Evolutionary conservation across 371 early-diverging fungal species (phyloP), one percentile per base, ranked within the genome.

Genomic region (Quaeritorhiza haematococci): DNA sequence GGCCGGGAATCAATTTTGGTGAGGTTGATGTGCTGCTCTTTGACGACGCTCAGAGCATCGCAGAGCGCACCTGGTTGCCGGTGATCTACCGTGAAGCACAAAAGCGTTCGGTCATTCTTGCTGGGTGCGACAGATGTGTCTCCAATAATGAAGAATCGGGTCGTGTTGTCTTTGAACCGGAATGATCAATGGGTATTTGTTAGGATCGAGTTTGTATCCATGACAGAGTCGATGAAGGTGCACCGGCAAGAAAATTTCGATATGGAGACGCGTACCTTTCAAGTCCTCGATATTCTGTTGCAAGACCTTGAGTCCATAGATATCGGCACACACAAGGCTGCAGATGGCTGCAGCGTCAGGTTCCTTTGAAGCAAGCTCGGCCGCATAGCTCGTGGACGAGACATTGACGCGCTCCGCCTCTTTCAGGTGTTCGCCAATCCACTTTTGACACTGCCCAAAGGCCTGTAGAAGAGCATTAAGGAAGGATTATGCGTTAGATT

Each of bases 1-100:
- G 96, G 96, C 19, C 94, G 84, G 21, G 93, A 89, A 67, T 94
- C 93, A 59, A 95, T 94, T 49, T 90, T 91, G 48, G 90, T 91
- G 53, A 94, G 67, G 68, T 93, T 94, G 60, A 96, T 72, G 26
- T 73, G 67, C 58, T 84, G 69, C 52, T 86, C 83, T 64, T 90
- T 92, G 74, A 96, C 88, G 21, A 88, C 86, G 49, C 80, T 83
- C 30, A 96, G 70, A 0, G 87, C 90, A 64, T 92, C 87, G 63
- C 89, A 88, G 49, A 95, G 75, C 1, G 94, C 92, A 56, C 94
- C 94, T 0, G 95, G 90, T 58, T 86, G 80, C 15, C 89, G 84
- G 64, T 93, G 93, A 57, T 95, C 94, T 13, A 76, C 71, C 3
- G 79, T 78, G 55, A 78, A 92, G 60, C 79, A 82, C 19, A 93